Evolutionary conservation across 148 eudicot genomes (phyloP).

Genomic region (Pouteria glomerata): DNA sequence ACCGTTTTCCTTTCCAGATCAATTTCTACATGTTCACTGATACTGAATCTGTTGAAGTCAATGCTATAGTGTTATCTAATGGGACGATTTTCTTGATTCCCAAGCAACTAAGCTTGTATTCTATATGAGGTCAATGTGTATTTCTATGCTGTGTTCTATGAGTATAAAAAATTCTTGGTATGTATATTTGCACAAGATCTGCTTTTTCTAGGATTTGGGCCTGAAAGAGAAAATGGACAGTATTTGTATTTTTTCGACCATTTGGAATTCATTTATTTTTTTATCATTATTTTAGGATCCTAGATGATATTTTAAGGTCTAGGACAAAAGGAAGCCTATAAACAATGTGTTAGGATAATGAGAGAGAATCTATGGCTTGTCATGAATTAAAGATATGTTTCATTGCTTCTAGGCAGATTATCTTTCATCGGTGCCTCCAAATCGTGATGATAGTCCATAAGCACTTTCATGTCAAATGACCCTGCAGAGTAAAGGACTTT

Average conservation of each 20-base stretch:
- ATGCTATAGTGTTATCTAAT: neutral
- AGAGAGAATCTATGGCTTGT: no score
- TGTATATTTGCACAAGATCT: no score
- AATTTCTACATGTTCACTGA: neutral
- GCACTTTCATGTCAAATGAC: no score
- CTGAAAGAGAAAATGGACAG: no score
- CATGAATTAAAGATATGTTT: neutral
- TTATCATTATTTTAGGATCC: neutral
- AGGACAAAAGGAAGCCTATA: neutral
- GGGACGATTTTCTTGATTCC: neutral
- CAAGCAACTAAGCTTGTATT: neutral
- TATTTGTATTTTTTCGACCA: neutral
- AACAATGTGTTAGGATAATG: neutral
- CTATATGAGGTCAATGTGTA: neutral
- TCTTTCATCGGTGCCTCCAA: no score
- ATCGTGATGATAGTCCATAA: no score
- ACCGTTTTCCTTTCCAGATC: neutral
- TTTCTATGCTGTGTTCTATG: no score
- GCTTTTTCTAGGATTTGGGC: no score
- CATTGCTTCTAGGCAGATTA: no score
- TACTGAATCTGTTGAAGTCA: neutral
- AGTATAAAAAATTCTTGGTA: no score
- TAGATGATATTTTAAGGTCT: neutral
- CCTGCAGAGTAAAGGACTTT: no score
- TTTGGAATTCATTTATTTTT: neutral